Conservation (phyloP, 2,329 filamentous ascomycete species). For the Thermoascus crustaceus region DNA sequence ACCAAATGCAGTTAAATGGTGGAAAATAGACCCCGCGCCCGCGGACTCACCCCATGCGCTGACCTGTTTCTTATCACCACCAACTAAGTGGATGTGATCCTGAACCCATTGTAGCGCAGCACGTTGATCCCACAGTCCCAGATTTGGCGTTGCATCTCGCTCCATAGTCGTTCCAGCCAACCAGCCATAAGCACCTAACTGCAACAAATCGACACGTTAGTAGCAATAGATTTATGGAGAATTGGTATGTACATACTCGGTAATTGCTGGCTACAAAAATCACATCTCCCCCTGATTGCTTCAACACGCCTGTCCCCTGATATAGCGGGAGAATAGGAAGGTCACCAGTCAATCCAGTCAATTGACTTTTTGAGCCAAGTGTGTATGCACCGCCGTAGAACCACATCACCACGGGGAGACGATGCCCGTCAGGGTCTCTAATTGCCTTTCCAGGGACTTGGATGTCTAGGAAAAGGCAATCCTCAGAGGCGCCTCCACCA, state of each 20-base stretch:
- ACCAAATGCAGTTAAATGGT: constrained; percentile 41
- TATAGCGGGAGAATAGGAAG: constrained; percentile 29
- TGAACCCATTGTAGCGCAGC: constrained; percentile 44
- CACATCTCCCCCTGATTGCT: constrained; percentile 28
- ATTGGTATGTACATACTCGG: constrained; percentile 18
- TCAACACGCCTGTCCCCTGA: constrained; percentile 30
- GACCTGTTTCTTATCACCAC: constrained; percentile 41
- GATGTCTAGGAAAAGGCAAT: constrained; percentile 46
- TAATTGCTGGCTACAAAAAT: constrained; percentile 46
- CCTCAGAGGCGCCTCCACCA: constrained; percentile 25
- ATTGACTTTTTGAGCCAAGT: constrained; percentile 35
- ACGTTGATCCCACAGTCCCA: constrained; percentile 31
- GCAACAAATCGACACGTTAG: not conserved
- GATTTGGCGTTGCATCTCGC: constrained; percentile 36
- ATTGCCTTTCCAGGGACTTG: constrained; percentile 39
- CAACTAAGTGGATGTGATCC: constrained; percentile 38
- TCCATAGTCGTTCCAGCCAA: constrained; percentile 41
- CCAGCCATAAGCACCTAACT: constrained; percentile 42
- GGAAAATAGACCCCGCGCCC: constrained; percentile 44
- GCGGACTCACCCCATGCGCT: constrained; percentile 46
- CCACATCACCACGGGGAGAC: constrained; percentile 40
- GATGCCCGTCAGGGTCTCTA: constrained; percentile 21
- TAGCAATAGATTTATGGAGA: not conserved
- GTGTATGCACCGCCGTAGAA: constrained; percentile 42
- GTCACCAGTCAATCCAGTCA: constrained; percentile 7